phyloP scores from a whole-genome alignment of 257 asterid genomes.

The Scutellaria barbata region DNA sequence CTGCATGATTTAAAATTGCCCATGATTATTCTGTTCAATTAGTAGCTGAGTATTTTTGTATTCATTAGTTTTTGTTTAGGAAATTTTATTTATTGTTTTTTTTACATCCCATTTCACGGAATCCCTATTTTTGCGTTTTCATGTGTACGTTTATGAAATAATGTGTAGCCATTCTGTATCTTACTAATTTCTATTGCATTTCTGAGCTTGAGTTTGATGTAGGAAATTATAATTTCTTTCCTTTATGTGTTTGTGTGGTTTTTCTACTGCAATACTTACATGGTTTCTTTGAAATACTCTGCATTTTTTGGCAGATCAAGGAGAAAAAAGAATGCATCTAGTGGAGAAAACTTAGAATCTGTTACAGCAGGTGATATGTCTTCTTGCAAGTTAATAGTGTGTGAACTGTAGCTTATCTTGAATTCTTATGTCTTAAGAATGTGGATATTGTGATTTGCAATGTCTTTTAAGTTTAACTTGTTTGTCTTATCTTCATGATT shows the following conservation, averaged over 20 bases:
- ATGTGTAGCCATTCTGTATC: neutral
- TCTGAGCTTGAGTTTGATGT: constrained; percentile 2
- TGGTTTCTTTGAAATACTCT: neutral
- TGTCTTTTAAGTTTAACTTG: neutral
- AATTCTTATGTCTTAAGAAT: constrained; percentile 7
- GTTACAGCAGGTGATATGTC: constrained; percentile 55
- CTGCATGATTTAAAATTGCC: constrained; percentile 17
- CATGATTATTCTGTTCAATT: neutral
- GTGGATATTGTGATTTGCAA: neutral
- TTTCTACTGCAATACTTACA: neutral
- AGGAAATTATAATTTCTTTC: neutral
- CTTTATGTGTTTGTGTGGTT: neutral
- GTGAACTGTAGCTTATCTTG: neutral
- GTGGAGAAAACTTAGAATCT: constrained; percentile 75
- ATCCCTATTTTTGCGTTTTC: constrained; percentile 1
- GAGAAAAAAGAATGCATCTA: constrained; percentile 77
- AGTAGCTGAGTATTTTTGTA: neutral
- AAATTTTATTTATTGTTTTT: neutral
- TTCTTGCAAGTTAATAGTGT: constrained; percentile 6
- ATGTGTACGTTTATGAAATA: neutral
- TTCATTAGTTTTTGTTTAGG: no score
- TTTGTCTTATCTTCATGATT: constrained; percentile 36
- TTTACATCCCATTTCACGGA: neutral
- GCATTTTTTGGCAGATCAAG: constrained; percentile 64
- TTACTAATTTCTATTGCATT: neutral